These are phyloP conservation scores for Salvia hispanica DNA, from an alignment of 257 asterid genomes.

Conservation along the genomic window DNA sequence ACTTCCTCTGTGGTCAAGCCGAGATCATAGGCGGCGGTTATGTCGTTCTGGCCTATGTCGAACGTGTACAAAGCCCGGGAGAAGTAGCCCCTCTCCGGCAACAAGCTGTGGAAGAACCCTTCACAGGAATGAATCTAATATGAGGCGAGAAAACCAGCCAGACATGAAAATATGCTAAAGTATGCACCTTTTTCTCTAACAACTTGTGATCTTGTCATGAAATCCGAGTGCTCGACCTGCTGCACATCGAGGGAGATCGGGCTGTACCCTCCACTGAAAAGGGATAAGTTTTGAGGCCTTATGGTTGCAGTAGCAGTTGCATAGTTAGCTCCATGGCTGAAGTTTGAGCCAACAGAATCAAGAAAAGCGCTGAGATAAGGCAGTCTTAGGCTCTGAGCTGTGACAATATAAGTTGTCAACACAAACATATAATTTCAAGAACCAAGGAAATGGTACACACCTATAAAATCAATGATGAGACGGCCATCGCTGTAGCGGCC, in stretches of 20 bases:
- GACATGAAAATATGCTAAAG: background rate
- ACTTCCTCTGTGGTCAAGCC: constrained; percentile 61
- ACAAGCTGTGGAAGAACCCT: constrained; percentile 14
- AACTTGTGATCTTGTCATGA: constrained; percentile 55
- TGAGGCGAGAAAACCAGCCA: background rate
- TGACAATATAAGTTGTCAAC: background rate
- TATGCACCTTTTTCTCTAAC: constrained; percentile 47
- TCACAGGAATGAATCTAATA: background rate
- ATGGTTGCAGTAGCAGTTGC: constrained; percentile 88
- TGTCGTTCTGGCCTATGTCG: constrained; percentile 87
- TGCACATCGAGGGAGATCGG: constrained; percentile 77
- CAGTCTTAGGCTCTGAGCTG: constrained; percentile 59
- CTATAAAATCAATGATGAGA: constrained; percentile 25
- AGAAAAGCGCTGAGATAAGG: constrained; percentile 70
- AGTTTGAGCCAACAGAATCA: constrained; percentile 79
- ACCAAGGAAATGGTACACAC: background rate
- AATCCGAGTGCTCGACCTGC: constrained; percentile 53
- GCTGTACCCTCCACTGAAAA: constrained; percentile 66
- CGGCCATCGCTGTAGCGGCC: constrained; percentile 30
- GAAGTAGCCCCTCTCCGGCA: constrained; percentile 56
- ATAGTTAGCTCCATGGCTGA: constrained; percentile 84
- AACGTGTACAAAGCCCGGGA: constrained; percentile 61
- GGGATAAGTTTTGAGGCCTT: constrained; percentile 73
- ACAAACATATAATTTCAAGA: background rate
- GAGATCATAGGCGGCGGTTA: constrained; percentile 63